Percentiles rank a stretch among this genome's conserved stretches.
Evolutionary conservation across 495 filamentous ascomycete genomes (phyloP).

Genomic region (Alectoria sarmentosa): DNA sequence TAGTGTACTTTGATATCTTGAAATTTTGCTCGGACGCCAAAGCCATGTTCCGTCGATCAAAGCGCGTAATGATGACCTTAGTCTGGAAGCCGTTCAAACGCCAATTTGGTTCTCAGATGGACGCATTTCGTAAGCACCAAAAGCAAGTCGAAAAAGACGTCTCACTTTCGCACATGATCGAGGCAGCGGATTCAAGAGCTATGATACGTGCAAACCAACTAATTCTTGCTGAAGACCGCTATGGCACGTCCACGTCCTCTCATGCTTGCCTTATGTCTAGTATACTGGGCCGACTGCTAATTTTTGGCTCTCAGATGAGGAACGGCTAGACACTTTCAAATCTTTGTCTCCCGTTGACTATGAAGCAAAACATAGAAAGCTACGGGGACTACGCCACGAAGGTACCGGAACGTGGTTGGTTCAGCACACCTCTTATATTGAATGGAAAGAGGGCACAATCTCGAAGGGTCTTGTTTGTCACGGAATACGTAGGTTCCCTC

Average conservation of each 20-base stretch:
- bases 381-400: conserved; percentile 10
- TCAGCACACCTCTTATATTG: not conserved
- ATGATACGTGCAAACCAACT: not conserved
- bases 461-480: not conserved
- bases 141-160: conserved; percentile 12
- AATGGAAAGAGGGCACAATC: not conserved
- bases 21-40: conserved; percentile 34
- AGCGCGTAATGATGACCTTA: not conserved
- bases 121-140: conserved; percentile 12
- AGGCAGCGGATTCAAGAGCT: conserved; percentile 9
- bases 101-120: not conserved
- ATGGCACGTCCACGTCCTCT: not conserved
- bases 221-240: not conserved
- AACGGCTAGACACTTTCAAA: conserved; percentile 5
- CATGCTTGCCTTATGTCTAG: not conserved
- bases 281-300: not conserved
- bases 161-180: conserved; percentile 14
- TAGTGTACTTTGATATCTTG: conserved; percentile 36
- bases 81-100: not conserved
- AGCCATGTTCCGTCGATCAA: conserved; percentile 23
- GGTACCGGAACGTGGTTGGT: conserved; percentile 12
- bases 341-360: conserved; percentile 1
- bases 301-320: not conserved
- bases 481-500: not conserved
- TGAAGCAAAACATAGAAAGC: conserved; percentile 10